Conservation (phyloP, 2,329 filamentous ascomycete genomes). For the Podosphaera xanthii region DNA sequence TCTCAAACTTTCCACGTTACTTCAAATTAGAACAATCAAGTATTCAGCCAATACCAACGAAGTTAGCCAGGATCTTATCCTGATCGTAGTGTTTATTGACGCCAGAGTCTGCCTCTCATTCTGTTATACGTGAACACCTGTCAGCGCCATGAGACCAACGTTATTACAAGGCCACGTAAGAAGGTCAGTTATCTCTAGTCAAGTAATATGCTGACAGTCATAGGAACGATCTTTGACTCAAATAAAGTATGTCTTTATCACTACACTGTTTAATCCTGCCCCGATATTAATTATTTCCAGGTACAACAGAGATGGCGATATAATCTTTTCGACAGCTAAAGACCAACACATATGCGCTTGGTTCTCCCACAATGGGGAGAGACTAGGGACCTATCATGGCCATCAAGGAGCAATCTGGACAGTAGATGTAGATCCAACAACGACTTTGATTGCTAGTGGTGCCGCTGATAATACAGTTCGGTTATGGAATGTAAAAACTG, state of each 20-base stretch:
- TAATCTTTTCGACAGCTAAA: constrained; percentile 89
- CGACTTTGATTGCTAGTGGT: constrained; percentile 76
- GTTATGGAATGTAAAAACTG: constrained; percentile 87
- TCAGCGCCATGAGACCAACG: constrained; percentile 75
- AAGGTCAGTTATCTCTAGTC: constrained; percentile 5
- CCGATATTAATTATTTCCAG: constrained; percentile 20
- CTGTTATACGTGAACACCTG: background rate
- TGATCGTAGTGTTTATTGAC: too few species aligned
- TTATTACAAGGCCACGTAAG: constrained; percentile 75
- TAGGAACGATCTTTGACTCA: constrained; percentile 80
- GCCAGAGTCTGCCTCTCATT: too few species aligned
- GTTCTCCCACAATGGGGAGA: constrained; percentile 95
- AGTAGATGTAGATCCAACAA: constrained; percentile 84
- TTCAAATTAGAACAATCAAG: too few species aligned
- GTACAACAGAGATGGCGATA: constrained; percentile 86
- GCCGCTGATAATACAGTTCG: constrained; percentile 97
- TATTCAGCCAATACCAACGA: too few species aligned
- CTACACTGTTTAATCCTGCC: constrained; percentile 2
- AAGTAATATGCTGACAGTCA: constrained; percentile 9
- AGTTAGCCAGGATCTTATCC: too few species aligned
- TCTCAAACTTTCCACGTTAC: too few species aligned
- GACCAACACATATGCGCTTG: constrained; percentile 93
- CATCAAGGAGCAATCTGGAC: constrained; percentile 98
- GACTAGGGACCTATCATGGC: constrained; percentile 86
- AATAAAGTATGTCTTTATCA: constrained; percentile 41